Base-by-base conservation (phyloP, 2,329 filamentous ascomycete genomes). In the Aspergillus nomiae region DNA sequence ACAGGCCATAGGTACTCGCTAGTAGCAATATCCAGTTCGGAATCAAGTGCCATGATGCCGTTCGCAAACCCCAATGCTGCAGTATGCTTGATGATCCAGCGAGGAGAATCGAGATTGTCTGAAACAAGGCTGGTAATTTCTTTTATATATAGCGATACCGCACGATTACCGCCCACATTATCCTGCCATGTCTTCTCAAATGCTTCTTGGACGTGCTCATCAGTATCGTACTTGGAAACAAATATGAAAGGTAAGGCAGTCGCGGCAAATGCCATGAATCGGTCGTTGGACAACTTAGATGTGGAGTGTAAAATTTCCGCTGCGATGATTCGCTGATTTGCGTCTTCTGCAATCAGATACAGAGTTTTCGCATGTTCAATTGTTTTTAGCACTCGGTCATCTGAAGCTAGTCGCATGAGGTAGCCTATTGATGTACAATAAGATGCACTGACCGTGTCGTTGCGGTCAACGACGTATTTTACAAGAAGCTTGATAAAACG, bases 11-110 rank as follows among this genome's bases (percentile, higher is more conserved):
- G 82, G 19, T 81, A 80, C 67, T 84, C 82, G 21, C 91, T 82
- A 46, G 89, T 87, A 3, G 82, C 73, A 21, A 85, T 82, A 64
- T 85, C 87, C 57, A 86, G 84, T 24, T 86, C 87, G 14, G 76
- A 69, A 6, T 83, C 82, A 30, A 94, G 85, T 1, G 90, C 88
- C 24, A 83, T 83, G 14, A 92, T 85, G 60, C 90, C 87, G 53
- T 91, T 90, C 1, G 92, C 92, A 11, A 94, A 86, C 0, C 93
- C 87, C 63, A 95, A 87, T 9, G 94, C 92, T 10, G 91, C 91
- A 0, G 92, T 92, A 71, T 98, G 94, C 76, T 96, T 95, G 61
- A 98, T 86, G 2, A 89, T 89, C 95, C 95, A 99, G 71, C 92
- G 91, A 1, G 91, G 86, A 1, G 91, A 93, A 38, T 91, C 89